Base-by-base conservation (phyloP, 306 rosid species). In the Vicia sativa region DNA sequence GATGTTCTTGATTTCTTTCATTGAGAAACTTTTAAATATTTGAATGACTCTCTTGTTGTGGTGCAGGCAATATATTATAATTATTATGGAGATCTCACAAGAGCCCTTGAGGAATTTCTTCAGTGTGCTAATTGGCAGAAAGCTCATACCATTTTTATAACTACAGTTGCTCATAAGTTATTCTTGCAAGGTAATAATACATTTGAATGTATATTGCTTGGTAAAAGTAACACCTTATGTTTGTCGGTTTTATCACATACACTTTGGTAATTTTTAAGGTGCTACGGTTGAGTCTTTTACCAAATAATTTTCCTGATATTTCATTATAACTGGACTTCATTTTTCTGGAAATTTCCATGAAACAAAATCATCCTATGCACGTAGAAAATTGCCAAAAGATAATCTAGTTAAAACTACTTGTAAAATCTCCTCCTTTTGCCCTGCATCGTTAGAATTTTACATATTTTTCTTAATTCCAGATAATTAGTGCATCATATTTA, bases 61-160 rank as follows among this genome's bases (percentile, higher is more conserved):
- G 72, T 68, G 83, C 95, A 93, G 97, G 98, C 97, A 62, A 81
- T 86, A 50, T 93, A 90, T 82, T 82, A 70, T 81, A 85, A 75
- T 71, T 93, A 90, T 70, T 61, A 75, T 61, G 90, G 96, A 78
- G 84, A 90, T 69, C 88, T 77, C 65, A 59, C 89, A 7, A 79
- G 83, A 72, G 87, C 98, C 29, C 93, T 93, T 44, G 96, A 93
- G 76, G 88, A 90, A 74, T 90, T 81, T 74, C 90, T 90, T 34
- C 77, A 85, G 73, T 93, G 95, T 82, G 88, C 82, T 70, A 82
- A 90, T 78, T 93, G 98, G 98, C 93, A 81, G 78, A 93, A 79
- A 83, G 97, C 98, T 43, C 98, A 93, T 72, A 71, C 96, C 43
- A 80, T 85, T 49, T 93, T 93, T 14, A 43, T 87, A 65, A 85